Base-by-base conservation (phyloP, 2,329 filamentous ascomycete species). In the Podosphaera xanthii region DNA sequence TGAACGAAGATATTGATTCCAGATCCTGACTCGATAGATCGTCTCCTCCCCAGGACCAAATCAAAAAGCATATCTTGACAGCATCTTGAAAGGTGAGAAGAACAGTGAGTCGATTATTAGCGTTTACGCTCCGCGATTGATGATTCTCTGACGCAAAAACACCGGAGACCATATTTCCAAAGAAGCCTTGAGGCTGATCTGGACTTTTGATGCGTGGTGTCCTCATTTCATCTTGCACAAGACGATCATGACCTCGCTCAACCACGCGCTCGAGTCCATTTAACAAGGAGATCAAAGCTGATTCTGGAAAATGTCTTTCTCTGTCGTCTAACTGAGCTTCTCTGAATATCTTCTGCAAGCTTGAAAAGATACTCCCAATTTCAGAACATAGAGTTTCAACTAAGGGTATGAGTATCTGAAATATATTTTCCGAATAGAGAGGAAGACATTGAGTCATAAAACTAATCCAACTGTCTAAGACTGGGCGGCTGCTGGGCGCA, bases 21-120 rank as follows among this genome's bases (percentile, higher is more conserved):
- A 74, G 68, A 67, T 94, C 86, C 59, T 84, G 80, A 31, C 73
- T 71, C 6, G 69, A 70, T 22, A 76, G 72, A 65, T 84, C 82
- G 67, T 84, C 80, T 4, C 86, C 78, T 12, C 79, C 87, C 91
- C 92, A 98, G 0, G 87, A 86, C 92, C 94, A 98, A 58, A 98
- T 95, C 10, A 77, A 81, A 69, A 94, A 94, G 70, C 90, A 95
- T 57, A 94, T 86, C 33, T 88, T 82, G 60, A 97, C 87, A 0
- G 90, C 88, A 69, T 98, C 94, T 70, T 97, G 91, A 69, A 98
- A 95, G 9, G 90, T 94, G n/a, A 98, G 76, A 50, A 96, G 77
- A 30, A 98, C 91, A 0, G 92, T 97, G 31, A 98, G 76, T 53
- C 91, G 81, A 65, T 92, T 91, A 67, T 97, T 98, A 7, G 90